Conservation (phyloP, 169 alveolate genomes). For the Eimeria maxima region DNA sequence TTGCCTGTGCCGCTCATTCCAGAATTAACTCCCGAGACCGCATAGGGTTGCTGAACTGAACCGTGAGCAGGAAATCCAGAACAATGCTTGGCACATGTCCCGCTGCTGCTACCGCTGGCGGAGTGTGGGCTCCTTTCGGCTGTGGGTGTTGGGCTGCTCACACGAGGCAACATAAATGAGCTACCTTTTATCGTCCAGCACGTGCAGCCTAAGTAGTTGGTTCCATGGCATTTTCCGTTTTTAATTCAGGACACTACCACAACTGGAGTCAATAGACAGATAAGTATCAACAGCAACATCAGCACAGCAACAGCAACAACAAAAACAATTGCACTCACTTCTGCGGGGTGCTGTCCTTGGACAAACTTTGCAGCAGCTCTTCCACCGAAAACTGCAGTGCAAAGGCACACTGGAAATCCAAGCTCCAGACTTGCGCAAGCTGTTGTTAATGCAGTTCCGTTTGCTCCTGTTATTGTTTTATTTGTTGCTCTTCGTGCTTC, state of each 20-base stretch:
- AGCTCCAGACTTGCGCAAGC: background rate
- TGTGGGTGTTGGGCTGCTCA: conserved; percentile 18
- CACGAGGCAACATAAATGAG: background rate
- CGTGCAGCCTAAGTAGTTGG: background rate
- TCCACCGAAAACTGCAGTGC: conserved; percentile 42
- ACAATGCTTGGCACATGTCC: background rate
- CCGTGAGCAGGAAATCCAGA: background rate
- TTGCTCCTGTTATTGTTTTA: background rate
- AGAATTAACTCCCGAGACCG: background rate
- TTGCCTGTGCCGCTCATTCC: background rate
- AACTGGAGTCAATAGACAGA: background rate
- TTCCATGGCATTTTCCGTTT: background rate
- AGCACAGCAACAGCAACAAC: background rate
- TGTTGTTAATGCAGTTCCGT: background rate
- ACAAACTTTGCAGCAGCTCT: conserved; percentile 51
- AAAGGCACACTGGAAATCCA: background rate
- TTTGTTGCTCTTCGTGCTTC: background rate
- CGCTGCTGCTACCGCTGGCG: background rate
- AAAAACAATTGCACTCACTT: background rate
- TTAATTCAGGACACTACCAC: background rate
- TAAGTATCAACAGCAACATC: background rate
- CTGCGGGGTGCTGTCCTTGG: conserved; percentile 58
- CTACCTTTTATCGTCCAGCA: background rate
- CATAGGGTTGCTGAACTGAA: background rate
- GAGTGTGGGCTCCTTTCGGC: background rate